Base-by-base conservation (phyloP, 441 rosid genomes). In the Bocquillonia castaneifolia region DNA sequence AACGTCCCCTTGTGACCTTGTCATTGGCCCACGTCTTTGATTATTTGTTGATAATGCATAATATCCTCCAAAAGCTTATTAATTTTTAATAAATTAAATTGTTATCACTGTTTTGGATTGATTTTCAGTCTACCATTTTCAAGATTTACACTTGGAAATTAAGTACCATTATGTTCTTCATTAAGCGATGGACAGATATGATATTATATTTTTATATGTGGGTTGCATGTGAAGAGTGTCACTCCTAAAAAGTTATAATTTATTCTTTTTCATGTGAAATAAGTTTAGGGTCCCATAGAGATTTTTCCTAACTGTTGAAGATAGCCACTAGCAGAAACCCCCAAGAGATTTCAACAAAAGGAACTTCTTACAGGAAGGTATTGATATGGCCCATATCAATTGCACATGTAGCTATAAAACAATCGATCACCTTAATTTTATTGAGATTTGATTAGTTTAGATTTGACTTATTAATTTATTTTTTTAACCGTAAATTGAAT, bases 1-100 rank as follows among this genome's bases (percentile, higher is more conserved):
- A 67, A 59, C 67, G 59, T 56, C 82, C 77, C n/a, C n/a, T n/a
- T n/a, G n/a, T n/a, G 68, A 73, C 79, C 69, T 45, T 63, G 6
- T 63, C n/a, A 26, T 31, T 56, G 74, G 63, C 37, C 76, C 64
- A 44, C 69, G 3, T 26, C 47, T 44, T 20, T 60, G 68, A 67
- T 74, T n/a, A 54, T 69, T 67, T 60, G 58, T 36, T 54, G 52
- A 45, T 70, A 40, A 37, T 48, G 4, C 68, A 9, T 13, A 36
- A 26, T 2, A 68, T 66, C 13, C 66, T 51, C 71, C 20, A 12
- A 59, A 31, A 29, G 14, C 1, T 9, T 28, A 10, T 26, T 47
- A 14, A 37, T n/a, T n/a, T n/a, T n/a, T n/a, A n/a, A n/a, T n/a
- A n/a, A 3, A 44, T 44, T 44, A 44, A 18, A 6, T 4, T n/a